phyloP scores from a whole-genome alignment of 768 basidiomycete species.

The Podaxis sp. region DNA sequence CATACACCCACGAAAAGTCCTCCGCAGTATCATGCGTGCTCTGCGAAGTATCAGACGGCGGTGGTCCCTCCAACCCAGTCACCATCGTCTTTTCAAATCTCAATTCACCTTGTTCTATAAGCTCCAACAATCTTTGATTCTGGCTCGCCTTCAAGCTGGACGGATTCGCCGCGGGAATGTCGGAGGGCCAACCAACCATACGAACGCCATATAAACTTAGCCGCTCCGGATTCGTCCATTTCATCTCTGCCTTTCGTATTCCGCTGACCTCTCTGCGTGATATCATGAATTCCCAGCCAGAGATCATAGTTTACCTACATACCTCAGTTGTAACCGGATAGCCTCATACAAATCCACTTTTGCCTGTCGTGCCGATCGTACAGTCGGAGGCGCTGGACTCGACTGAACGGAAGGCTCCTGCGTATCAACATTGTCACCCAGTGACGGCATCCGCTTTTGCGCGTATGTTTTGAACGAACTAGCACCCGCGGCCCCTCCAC shows the following conservation, averaged over 20 bases:
- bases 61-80: conserved; percentile 5
- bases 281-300: conserved; percentile 6
- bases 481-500: conserved; percentile 58
- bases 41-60: conserved; percentile 3
- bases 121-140: conserved; percentile 52
- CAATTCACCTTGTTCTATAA: conserved; percentile 45
- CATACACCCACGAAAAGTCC: conserved; percentile 45
- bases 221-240: conserved; percentile 66
- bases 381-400: conserved; percentile 18
- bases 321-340: conserved; percentile 58
- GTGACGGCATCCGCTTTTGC: conserved; percentile 23
- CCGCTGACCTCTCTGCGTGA: conserved; percentile 49
- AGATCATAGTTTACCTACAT: conserved; percentile 10
- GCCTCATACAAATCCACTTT: conserved; percentile 57
- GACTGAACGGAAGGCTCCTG: conserved; percentile 11
- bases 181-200: conserved; percentile 62
- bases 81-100: conserved; percentile 38
- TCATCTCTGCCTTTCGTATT: conserved; percentile 69
- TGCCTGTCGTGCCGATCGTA: conserved; percentile 26
- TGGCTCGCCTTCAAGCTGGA: conserved; percentile 54
- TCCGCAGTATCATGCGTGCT: conserved; percentile 20
- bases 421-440: neutral
- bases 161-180: conserved; percentile 60
- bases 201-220: conserved; percentile 56
- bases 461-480: conserved; percentile 52